These are phyloP conservation scores for Boletus reticulatus DNA, from an alignment of 768 basidiomycete species.

Conservation along the genomic window DNA sequence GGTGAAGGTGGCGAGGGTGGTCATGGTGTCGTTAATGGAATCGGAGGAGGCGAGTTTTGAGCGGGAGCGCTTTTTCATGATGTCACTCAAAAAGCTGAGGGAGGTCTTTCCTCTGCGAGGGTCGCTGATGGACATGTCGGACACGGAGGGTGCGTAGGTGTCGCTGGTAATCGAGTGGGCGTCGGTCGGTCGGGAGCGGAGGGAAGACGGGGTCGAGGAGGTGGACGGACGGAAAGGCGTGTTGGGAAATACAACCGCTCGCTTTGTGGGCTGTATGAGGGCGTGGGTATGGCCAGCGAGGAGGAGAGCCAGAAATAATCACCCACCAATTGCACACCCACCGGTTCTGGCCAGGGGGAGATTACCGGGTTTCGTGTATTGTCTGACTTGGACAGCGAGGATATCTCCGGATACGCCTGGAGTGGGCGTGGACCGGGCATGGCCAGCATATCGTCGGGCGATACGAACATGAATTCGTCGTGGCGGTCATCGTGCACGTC, in stretches of 20 bases:
- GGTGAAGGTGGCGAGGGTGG: conserved; percentile 38
- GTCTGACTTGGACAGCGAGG: background rate
- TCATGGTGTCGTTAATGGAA: conserved; percentile 23
- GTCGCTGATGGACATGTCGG: conserved; percentile 36
- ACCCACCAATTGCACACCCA: background rate
- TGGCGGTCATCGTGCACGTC: background rate
- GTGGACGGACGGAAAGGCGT: conserved; percentile 33
- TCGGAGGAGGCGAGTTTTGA: conserved; percentile 39
- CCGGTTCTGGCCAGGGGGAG: conserved; percentile 14
- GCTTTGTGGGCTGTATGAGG: conserved; percentile 12
- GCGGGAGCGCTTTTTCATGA: conserved; percentile 41
- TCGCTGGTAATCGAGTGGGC: conserved; percentile 28
- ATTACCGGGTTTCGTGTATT: conserved; percentile 13
- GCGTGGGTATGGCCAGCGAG: conserved; percentile 8
- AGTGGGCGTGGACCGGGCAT: conserved; percentile 1
- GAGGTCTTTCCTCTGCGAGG: conserved; percentile 50
- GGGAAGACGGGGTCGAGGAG: conserved; percentile 32
- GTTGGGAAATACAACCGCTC: conserved; percentile 25
- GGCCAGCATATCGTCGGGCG: conserved; percentile 3
- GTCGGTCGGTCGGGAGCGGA: conserved; percentile 30
- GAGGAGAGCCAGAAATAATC: background rate
- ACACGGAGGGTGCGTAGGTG: conserved; percentile 28
- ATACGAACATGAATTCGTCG: conserved; percentile 11
- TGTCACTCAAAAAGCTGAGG: conserved; percentile 38
- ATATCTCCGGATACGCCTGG: conserved; percentile 12